Evolutionary conservation across 2,329 filamentous ascomycete species (phyloP).

Genomic region (Emericellopsis atlantica): DNA sequence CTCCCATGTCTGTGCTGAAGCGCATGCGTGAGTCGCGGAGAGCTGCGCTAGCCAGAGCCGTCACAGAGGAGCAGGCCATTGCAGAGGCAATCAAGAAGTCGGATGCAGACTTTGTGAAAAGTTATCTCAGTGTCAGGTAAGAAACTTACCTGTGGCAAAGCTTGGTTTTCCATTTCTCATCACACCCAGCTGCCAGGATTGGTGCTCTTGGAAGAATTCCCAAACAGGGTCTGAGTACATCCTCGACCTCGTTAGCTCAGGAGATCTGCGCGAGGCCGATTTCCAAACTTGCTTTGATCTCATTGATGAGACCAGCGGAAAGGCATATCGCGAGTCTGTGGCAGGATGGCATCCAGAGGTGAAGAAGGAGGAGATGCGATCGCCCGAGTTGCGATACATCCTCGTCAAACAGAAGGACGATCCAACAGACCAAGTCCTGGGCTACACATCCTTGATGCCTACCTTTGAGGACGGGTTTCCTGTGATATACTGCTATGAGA

Average conservation of each 20-base stretch:
- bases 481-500: conserved; percentile 69
- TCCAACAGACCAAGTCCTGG: conserved; percentile 19
- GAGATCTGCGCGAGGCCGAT: conserved; percentile 26
- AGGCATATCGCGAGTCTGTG: conserved; percentile 50
- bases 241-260: conserved; percentile 28
- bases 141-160: background rate
- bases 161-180: background rate
- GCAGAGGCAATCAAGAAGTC: conserved; percentile 32
- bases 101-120: conserved; percentile 32
- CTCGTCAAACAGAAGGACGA: conserved; percentile 29
- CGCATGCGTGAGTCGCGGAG: background rate
- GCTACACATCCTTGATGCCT: conserved; percentile 60
- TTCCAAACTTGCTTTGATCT: conserved; percentile 40
- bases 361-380: conserved; percentile 58
- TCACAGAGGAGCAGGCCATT: conserved; percentile 16
- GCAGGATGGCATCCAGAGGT: conserved; percentile 47
- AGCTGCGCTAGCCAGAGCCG: background rate
- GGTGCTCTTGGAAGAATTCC: conserved; percentile 39
- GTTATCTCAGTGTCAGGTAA: conserved; percentile 35
- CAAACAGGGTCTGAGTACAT: conserved; percentile 23
- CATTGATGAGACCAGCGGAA: conserved; percentile 49
- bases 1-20: no score
- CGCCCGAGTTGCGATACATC: conserved; percentile 55
- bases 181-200: conserved; percentile 7
- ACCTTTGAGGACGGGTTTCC: conserved; percentile 52